These are phyloP conservation scores for Ustilago bromivora DNA, from an alignment of 1,284 basidiomycete genomes.

Conservation along the genomic window DNA sequence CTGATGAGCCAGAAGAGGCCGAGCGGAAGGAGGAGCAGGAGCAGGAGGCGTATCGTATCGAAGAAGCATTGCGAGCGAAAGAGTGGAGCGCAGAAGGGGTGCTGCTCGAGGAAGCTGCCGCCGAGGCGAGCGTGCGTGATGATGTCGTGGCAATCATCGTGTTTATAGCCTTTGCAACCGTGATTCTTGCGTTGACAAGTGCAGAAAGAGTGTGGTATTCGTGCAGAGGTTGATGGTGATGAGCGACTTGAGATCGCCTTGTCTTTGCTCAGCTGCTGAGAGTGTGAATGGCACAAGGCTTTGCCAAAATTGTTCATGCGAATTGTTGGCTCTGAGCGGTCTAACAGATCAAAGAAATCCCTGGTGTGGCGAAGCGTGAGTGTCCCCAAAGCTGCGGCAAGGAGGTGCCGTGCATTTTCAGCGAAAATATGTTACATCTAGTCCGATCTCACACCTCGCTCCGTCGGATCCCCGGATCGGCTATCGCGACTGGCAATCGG, in stretches of 20 bases:
- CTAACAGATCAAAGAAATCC: no score
- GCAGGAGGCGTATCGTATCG: slow-evolving; percentile 15
- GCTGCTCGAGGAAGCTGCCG: slow-evolving; percentile 2
- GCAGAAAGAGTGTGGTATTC: neutral
- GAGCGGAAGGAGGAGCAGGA: slow-evolving; percentile 4
- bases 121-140: slow-evolving; percentile 22
- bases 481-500: no score
- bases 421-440: no score
- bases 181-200: neutral
- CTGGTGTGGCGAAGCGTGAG: no score
- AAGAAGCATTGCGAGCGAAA: neutral
- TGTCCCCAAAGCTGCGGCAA: no score
- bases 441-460: no score
- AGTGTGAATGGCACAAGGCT: neutral
- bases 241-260: slow-evolving; percentile 1
- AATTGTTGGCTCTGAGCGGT: no score
- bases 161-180: neutral
- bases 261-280: slow-evolving; percentile 15
- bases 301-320: no score
- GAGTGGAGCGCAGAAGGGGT: slow-evolving; percentile 1
- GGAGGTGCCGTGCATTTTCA: no score
- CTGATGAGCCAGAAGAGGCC: slow-evolving; percentile 4
- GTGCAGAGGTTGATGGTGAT: slow-evolving; percentile 6
- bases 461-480: no score
- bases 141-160: slow-evolving; percentile 17